These are phyloP conservation scores for Cardamine chenopodiifolia DNA, from an alignment of 345 rosid genomes.

Conservation along the genomic window DNA sequence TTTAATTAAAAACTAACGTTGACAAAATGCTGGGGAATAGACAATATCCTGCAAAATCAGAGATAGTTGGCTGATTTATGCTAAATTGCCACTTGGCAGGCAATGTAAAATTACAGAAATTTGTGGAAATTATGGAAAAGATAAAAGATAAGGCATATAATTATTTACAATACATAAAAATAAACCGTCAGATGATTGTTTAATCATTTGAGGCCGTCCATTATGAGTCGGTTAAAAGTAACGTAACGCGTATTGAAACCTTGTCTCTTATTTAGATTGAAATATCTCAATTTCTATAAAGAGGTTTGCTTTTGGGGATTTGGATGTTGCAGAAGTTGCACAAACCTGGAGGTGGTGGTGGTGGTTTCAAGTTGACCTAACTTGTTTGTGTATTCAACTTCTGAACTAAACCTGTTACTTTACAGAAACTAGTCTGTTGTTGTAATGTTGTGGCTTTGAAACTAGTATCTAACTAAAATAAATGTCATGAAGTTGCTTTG, in stretches of 20 bases:
- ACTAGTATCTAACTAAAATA: slow-evolving; percentile 23
- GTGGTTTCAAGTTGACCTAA: slow-evolving; percentile 34
- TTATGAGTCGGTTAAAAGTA: not conserved
- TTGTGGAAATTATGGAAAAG: not conserved
- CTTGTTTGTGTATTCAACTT: slow-evolving; percentile 26
- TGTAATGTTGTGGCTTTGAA: slow-evolving; percentile 15
- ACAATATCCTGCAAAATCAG: not conserved
- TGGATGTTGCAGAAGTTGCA: slow-evolving; percentile 68
- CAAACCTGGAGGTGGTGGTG: slow-evolving; percentile 37
- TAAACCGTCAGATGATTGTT: slow-evolving; percentile 12
- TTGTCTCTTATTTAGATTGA: not conserved
- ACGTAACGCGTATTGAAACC: not conserved
- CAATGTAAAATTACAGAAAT: not conserved
- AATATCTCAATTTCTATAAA: slow-evolving; percentile 15
- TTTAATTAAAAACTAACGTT: not conserved
- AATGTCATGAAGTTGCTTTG: slow-evolving; percentile 18
- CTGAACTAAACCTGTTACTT: slow-evolving; percentile 8
- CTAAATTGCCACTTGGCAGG: not conserved
- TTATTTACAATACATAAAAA: not conserved
- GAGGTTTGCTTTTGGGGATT: not conserved
- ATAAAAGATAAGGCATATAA: not conserved
- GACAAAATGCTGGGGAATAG: not conserved
- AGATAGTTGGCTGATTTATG: not conserved
- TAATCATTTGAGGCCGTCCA: slow-evolving; percentile 15
- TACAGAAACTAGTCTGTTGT: slow-evolving; percentile 25